phyloP scores from a whole-genome alignment of 2,329 filamentous ascomycete genomes.

The Scedosporium dehoogii region DNA sequence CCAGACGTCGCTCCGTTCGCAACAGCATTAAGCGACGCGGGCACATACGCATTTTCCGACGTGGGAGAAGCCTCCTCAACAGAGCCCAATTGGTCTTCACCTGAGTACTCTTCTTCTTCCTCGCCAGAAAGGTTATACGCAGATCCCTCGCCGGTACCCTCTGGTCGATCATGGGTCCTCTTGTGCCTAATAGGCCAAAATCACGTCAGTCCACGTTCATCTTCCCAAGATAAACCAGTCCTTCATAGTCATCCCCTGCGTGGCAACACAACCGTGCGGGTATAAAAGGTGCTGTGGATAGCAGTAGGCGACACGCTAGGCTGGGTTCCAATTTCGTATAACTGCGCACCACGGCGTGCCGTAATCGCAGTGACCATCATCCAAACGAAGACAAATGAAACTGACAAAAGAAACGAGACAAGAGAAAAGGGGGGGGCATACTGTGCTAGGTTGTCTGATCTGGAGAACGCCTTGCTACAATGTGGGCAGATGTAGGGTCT shows the following conservation, averaged over 20 bases:
- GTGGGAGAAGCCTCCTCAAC: conserved; percentile 70
- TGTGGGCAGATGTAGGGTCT: conserved; percentile 95
- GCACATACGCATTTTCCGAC: conserved; percentile 55
- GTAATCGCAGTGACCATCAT: conserved; percentile 9
- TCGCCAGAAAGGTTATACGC: conserved; percentile 62
- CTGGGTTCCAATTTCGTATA: conserved; percentile 8
- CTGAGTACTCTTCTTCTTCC: conserved; percentile 72
- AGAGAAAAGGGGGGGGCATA: conserved; percentile 43
- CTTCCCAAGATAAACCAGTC: not conserved
- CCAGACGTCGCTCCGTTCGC: conserved; percentile 14
- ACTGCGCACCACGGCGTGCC: no score
- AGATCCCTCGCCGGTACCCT: conserved; percentile 42
- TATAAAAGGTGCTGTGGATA: no score
- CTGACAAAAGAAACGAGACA: conserved; percentile 19
- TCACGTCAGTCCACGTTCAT: not conserved
- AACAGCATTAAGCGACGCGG: conserved; percentile 37
- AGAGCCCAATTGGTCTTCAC: conserved; percentile 74
- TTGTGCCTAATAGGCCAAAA: conserved; percentile 59
- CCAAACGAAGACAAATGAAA: conserved; percentile 27
- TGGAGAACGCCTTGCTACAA: conserved; percentile 97
- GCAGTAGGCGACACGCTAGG: no score
- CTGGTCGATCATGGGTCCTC: conserved; percentile 56
- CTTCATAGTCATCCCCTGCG: not conserved
- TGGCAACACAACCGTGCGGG: no score
- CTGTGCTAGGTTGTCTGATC: conserved; percentile 98